Evolutionary conservation across 192 early-diverging fungal genomes (phyloP), one percentile per base, ranked within the genome.

Genomic region (Rhizophagus clarus): DNA sequence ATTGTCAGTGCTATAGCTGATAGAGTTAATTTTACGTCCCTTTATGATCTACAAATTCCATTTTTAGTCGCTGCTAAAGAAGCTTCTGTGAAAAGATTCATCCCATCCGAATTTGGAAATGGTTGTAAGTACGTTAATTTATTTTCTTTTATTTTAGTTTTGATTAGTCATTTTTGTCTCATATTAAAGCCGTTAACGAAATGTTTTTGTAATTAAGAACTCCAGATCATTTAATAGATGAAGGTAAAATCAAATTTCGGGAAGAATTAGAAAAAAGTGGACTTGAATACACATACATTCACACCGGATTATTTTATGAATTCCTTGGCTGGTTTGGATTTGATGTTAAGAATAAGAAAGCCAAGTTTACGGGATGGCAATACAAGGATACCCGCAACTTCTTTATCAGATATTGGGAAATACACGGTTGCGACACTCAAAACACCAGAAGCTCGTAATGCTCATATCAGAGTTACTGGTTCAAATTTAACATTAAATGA

Each of bases 341-440:
- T 70, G 68, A 71, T 71, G 5, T 71, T 45, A 71, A 71, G 42
- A 71, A 71, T 71, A 71, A 71, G 14, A 71, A 11, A 6, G 69
- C 12, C 28, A 71, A 15, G 40, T 71, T 71, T 24, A n/a, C n/a
- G n/a, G 24, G 69, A 71, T 22, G 34, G 69, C 28, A 22, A 71
- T 71, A 10, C 69, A 34, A 63, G 26, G 61, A 10, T 71, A 45
- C 4, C 15, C 34, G 11, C 69, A 14, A 71, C 42, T 71, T 37
- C 32, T 37, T 45, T 71, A 45, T 3, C 14, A 37, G 69, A 71
- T 71, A 2, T 71, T 34, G 69, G n/a, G n/a, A n/a, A n/a, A n/a
- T n/a, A n/a, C n/a, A n/a, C n/a, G n/a, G n/a, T n/a, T n/a, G n/a
- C n/a, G n/a, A n/a, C n/a, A n/a, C n/a, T n/a, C n/a, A n/a, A n/a